Base-by-base conservation (phyloP, 225 moss, liverwort and hornwort species). In the Neckera pumila region DNA sequence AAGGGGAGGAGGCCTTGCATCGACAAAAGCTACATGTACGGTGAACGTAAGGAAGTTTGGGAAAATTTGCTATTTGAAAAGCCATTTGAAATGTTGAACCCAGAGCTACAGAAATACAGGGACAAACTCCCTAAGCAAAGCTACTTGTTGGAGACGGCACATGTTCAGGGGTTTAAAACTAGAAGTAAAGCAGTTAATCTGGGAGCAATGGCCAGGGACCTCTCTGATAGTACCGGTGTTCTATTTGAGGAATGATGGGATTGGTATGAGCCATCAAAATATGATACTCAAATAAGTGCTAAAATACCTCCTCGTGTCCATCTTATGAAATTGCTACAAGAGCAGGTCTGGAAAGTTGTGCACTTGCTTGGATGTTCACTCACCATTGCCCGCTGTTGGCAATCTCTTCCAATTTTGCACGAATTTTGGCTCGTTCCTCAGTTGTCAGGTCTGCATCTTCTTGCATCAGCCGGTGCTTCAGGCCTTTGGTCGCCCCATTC, bases 301-400 rank as follows among this genome's bases (percentile, higher is more conserved):
- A 16, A n/a, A 19, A 63, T 61, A 85, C 34, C 51, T 76, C 62
- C 45, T 31, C 31, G 31, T 75, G 76, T 66, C 81, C 85, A 40
- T 66, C 36, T 60, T 78, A 27, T 51, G 17, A 80, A 75, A 47
- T 79, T 28, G 75, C 80, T 61, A 47, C 45, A 64, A 72, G 33
- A 89, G 79, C 83, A 77, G 43, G n/a, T n/a, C n/a, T n/a, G n/a
- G 73, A 76, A 62, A 25, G 40, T 64, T 80, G 38, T 67, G 89
- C 43, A 83, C 84, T 84, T 34, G 51, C 49, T 45, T 75, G 82
- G 64, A 83, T 53, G 70, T 34, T 87, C 65, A 78, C 49, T 90
- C 89, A 92, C 90, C 92, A 92, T 72, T 92, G 66, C 36, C 89
- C 89, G 72, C 89, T 92, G 73, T 89, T 87, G 45, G 87, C 92